Evolutionary conservation across 139 green algal species (phyloP).

Genomic region (Asterochloris erici): DNA sequence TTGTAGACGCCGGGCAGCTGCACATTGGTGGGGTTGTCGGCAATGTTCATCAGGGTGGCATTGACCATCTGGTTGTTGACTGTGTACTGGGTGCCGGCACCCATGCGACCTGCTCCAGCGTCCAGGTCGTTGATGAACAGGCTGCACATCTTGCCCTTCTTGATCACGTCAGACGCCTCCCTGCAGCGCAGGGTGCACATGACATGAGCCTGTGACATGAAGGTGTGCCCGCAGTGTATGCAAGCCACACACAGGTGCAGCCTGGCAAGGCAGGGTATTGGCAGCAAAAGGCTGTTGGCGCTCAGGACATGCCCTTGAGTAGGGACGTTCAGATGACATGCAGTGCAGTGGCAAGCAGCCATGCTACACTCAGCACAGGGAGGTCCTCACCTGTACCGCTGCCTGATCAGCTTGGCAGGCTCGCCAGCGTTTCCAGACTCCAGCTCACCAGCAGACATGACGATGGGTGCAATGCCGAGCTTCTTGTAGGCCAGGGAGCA

Average conservation of each 20-base stretch:
- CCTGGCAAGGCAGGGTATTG: not conserved
- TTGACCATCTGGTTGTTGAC: slow-evolving; percentile 99
- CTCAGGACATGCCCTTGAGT: too few species aligned
- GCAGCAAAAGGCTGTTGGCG: too few species aligned
- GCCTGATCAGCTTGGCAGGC: slow-evolving; percentile 96
- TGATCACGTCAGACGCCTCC: slow-evolving; percentile 96
- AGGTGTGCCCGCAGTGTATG: too few species aligned
- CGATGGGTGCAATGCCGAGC: slow-evolving; percentile 94
- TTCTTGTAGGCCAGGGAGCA: slow-evolving; percentile 96
- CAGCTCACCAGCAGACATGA: slow-evolving; percentile 99
- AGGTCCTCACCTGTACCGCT: slow-evolving; percentile 80
- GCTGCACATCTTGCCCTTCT: slow-evolving; percentile 98
- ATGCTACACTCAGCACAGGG: too few species aligned
- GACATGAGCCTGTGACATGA: too few species aligned
- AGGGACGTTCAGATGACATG: too few species aligned
- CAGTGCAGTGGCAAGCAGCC: too few species aligned
- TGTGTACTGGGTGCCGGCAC: slow-evolving; percentile 97
- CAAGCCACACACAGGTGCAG: not conserved
- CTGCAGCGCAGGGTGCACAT: slow-evolving; percentile 25
- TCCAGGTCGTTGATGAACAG: slow-evolving; percentile 99
- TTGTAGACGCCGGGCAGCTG: slow-evolving; percentile 75
- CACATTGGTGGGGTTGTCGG: slow-evolving; percentile 99
- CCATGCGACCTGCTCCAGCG: slow-evolving; percentile 90
- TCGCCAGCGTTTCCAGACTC: slow-evolving; percentile 98
- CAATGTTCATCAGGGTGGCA: slow-evolving; percentile 99